phyloP scores from a whole-genome alignment of 371 early-diverging fungal species.

The Syncephalis fuscata region DNA sequence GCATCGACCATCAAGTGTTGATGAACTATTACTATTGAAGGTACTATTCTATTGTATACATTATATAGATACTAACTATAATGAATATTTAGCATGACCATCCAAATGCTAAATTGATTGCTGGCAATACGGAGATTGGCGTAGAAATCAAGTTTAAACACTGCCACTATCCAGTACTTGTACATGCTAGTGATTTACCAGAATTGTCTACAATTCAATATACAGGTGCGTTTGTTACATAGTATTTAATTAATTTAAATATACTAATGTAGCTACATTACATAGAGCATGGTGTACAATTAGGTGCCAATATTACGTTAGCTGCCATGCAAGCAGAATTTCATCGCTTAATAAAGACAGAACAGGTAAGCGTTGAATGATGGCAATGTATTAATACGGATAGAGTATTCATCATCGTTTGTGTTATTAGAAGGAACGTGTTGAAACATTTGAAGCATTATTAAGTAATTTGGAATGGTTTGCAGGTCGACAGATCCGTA shows the following conservation, averaged over 20 bases:
- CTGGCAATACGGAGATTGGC: conserved; percentile 65
- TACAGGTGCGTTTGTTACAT: conserved; percentile 5
- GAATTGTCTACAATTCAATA: conserved; percentile 29
- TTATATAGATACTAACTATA: too few relatives aligned
- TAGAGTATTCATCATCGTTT: too few relatives aligned
- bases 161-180: conserved; percentile 31
- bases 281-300: conserved; percentile 21
- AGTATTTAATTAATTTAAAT: not conserved
- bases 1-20: conserved; percentile 42
- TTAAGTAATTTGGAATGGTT: conserved; percentile 48
- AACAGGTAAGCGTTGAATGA: too few relatives aligned
- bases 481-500: conserved; percentile 64
- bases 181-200: conserved; percentile 38
- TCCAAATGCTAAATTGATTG: conserved; percentile 47
- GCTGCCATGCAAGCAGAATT: conserved; percentile 9
- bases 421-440: too few relatives aligned
- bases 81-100: conserved; percentile 7
- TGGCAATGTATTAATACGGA: too few relatives aligned
- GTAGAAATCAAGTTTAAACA: conserved; percentile 55
- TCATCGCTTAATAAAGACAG: too few relatives aligned
- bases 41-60: conserved; percentile 1
- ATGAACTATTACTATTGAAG: conserved; percentile 31
- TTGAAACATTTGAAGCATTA: conserved; percentile 29
- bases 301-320: conserved; percentile 34
- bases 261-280: not conserved